A percentile compares a stretch with the other conserved stretches of the same genome.
phyloP scores from a whole-genome alignment of 2,329 filamentous ascomycete species.

The Neocucurbitaria cava region DNA sequence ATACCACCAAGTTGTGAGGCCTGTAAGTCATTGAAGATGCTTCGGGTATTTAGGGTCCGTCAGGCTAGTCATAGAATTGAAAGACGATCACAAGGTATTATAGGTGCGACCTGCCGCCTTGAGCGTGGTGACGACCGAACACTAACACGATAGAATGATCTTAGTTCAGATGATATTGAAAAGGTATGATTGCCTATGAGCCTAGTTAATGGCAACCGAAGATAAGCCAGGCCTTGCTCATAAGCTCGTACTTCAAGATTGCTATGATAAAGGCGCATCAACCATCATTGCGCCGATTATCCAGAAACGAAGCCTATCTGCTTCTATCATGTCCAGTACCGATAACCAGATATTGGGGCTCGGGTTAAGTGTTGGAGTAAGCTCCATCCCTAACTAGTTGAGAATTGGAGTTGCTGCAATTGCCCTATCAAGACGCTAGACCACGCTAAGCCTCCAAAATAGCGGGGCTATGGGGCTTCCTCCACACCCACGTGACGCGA shows the following conservation, averaged over 20 bases:
- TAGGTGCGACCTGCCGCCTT: background rate
- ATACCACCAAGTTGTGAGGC: too few species aligned
- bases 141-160: background rate
- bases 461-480: conserved; percentile 20
- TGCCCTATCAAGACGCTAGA: conserved; percentile 21
- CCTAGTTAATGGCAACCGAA: background rate
- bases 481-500: conserved; percentile 11
- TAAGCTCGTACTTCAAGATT: background rate
- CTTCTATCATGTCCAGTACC: background rate
- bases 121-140: background rate
- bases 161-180: background rate
- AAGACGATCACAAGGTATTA: background rate
- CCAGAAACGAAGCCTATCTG: background rate
- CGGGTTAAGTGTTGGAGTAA: conserved; percentile 5
- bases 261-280: background rate
- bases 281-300: background rate
- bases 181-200: background rate
- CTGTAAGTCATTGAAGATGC: background rate
- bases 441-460: conserved; percentile 27
- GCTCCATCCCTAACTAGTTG: conserved; percentile 8
- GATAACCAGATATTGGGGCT: background rate
- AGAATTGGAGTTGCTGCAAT: conserved; percentile 14
- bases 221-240: background rate
- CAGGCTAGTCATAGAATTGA: background rate
- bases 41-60: background rate